phyloP scores from a whole-genome alignment of 441 rosid genomes.

The Eruca vesicaria region DNA sequence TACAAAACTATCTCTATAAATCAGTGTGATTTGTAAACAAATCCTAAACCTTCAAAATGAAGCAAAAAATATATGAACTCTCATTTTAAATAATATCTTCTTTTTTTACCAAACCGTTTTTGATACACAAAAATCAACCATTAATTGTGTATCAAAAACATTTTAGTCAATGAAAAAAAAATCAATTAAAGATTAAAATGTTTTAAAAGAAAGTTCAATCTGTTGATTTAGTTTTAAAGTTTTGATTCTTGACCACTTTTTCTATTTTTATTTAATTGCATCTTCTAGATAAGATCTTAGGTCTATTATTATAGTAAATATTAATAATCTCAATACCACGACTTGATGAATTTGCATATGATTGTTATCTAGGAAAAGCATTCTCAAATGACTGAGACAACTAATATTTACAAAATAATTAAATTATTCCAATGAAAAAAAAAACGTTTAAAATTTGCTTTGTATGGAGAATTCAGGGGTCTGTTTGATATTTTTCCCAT shows the following conservation, averaged over 20 bases:
- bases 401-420: neutral
- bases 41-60: too few relatives aligned
- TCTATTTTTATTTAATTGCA: neutral
- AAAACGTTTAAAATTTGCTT: neutral
- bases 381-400: neutral
- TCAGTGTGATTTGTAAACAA: too few relatives aligned
- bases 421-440: too few relatives aligned
- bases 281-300: neutral
- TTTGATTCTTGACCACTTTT: neutral
- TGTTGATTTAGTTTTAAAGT: neutral
- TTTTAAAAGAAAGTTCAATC: too few relatives aligned
- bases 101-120: too few relatives aligned
- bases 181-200: too few relatives aligned
- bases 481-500: neutral
- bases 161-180: too few relatives aligned
- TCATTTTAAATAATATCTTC: too few relatives aligned
- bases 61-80: too few relatives aligned
- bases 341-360: neutral
- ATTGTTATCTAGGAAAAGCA: neutral
- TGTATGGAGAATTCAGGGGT: neutral
- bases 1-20: too few relatives aligned
- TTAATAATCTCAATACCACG: neutral
- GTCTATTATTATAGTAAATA: neutral
- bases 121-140: too few relatives aligned
- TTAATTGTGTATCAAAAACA: neutral